Evolutionary conservation across 345 rosid genomes (phyloP), one percentile per base, ranked within the genome.

Genomic region (Brassica rapa): DNA sequence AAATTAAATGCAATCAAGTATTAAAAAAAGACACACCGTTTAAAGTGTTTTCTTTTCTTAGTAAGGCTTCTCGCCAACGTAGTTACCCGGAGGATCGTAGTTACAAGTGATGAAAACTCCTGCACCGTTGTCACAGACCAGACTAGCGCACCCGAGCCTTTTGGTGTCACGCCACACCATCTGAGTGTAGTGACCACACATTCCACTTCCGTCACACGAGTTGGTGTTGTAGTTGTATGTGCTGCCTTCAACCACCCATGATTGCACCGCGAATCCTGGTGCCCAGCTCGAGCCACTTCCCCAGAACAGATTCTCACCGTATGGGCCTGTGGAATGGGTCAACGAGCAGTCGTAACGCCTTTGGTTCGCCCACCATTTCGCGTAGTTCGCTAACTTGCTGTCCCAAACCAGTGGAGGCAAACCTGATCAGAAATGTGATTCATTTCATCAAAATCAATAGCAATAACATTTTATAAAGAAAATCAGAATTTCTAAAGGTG

Each of bases 1-100:
- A 80, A 69, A 69, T 39, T 23, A 70, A 41, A 55, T 68, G 51
- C 53, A 51, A 35, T 62, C 59, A 67, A 60, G 30, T 16, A 73
- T 43, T 43, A 9, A 63, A n/a, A 4, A 62, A 25, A 60, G 15
- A 51, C 29, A 62, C 19, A 16, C 43, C 49, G 16, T 77, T 70
- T 9, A 16, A 63, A 46, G 19, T 21, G 35, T 11, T 49, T 78
- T 65, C 8, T 21, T 23, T 9, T 25, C 10, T 90, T 79, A 94
- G 64, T 92, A 92, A 15, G 98, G 98, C 87, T 82, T 88, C 80
- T 94, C 90, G 8, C 98, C 98, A 62, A 90, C 82, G 70, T 77
- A 92, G 77, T 92, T 94, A 74, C 98, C 98, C 11, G 98, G 98
- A 66, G 98, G 98, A 80, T 94, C 96, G 80, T 94, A 94, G 81